Conservation (phyloP, 192 early-diverging fungal genomes). For the Coemansia sp. region DNA sequence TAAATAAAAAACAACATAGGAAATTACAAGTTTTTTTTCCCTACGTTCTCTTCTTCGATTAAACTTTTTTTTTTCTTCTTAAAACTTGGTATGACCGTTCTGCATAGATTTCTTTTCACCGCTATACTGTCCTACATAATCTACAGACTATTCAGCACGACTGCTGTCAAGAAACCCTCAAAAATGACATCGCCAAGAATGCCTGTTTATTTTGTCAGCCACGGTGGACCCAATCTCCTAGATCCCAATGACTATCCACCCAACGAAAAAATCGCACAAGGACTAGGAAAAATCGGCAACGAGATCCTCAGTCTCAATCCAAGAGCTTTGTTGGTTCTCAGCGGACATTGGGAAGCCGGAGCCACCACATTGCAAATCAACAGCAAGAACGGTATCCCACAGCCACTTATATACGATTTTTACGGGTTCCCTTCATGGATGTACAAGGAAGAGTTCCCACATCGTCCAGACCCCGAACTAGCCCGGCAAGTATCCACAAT, state of each 20-base stretch:
- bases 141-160: not conserved
- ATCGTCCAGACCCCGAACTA: slow-evolving; percentile 58
- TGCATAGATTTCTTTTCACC: not conserved
- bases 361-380: slow-evolving; percentile 49
- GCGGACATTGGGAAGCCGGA: slow-evolving; percentile 69
- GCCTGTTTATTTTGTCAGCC: slow-evolving; percentile 50
- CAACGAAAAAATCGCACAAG: slow-evolving; percentile 15
- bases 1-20: not conserved
- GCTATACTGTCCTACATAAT: not conserved
- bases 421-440: slow-evolving; percentile 62
- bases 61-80: not conserved
- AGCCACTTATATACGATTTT: slow-evolving; percentile 68
- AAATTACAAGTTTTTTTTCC: not conserved
- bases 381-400: slow-evolving; percentile 9
- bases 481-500: slow-evolving; percentile 57
- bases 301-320: slow-evolving; percentile 51
- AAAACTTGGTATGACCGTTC: not conserved
- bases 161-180: not conserved
- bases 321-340: slow-evolving; percentile 63
- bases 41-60: not conserved
- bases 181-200: slow-evolving; percentile 4
- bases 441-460: slow-evolving; percentile 63
- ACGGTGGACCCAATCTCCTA: slow-evolving; percentile 47
- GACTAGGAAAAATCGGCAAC: slow-evolving; percentile 47
- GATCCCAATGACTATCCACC: slow-evolving; percentile 33